Percentiles rank a stretch among this genome's conserved stretches.
These are phyloP conservation scores for Neobulgaria alba DNA, from an alignment of 2,329 filamentous ascomycete genomes.

Conservation along the genomic window DNA sequence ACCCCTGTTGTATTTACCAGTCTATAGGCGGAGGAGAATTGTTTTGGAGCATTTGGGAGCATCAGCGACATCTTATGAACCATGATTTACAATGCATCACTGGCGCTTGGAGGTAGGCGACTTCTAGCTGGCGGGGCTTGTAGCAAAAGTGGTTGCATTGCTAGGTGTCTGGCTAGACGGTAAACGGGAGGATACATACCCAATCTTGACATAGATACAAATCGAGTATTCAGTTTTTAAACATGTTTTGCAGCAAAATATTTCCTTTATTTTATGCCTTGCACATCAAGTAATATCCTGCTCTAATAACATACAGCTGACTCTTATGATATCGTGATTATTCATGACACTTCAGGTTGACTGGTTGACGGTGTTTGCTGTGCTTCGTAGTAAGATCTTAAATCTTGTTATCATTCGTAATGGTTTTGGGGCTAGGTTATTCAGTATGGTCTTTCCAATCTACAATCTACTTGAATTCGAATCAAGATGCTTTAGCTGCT, in stretches of 20 bases:
- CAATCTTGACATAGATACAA: background rate
- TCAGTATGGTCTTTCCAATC: too few species aligned
- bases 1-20: slow-evolving; percentile 3
- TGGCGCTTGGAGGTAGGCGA: slow-evolving; percentile 11
- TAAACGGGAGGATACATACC: background rate
- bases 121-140: background rate
- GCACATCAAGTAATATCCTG: background rate
- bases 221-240: background rate
- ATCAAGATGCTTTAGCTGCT: too few species aligned
- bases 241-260: background rate
- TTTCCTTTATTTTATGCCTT: background rate
- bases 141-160: slow-evolving; percentile 7
- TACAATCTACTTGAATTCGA: too few species aligned
- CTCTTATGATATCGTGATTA: too few species aligned
- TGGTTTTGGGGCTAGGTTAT: too few species aligned
- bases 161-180: slow-evolving; percentile 2
- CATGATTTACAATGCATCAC: slow-evolving; percentile 8
- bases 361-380: too few species aligned
- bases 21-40: background rate
- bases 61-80: slow-evolving; percentile 6
- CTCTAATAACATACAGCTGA: too few species aligned
- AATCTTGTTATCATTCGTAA: too few species aligned
- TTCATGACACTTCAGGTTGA: too few species aligned
- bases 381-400: too few species aligned
- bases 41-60: slow-evolving; percentile 3